Percentiles rank a stretch among this genome's conserved stretches.
Evolutionary conservation across 352 stramenopile genomes (phyloP).

Genomic region (Phytophthora citricola): DNA sequence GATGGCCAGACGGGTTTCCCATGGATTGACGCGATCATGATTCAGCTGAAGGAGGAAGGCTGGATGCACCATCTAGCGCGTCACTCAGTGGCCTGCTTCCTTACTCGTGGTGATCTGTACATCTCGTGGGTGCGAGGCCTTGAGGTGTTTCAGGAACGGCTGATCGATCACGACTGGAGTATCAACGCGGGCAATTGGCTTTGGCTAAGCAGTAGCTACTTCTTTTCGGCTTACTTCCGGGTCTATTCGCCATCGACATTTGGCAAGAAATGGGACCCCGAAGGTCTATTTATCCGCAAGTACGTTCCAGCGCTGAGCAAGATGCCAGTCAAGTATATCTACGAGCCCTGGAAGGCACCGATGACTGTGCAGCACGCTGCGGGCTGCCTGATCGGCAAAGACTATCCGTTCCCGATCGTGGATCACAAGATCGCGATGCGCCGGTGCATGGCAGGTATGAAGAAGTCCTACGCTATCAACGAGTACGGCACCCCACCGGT

Average conservation of each 20-base stretch:
- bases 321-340: constrained; percentile 97
- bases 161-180: constrained; percentile 97
- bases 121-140: constrained; percentile 95
- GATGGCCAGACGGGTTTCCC: constrained; percentile 96
- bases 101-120: constrained; percentile 97
- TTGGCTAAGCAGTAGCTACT: constrained; percentile 95
- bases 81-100: constrained; percentile 98
- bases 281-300: constrained; percentile 93
- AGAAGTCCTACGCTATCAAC: constrained; percentile 84
- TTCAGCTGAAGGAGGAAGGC: constrained; percentile 89
- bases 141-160: constrained; percentile 91
- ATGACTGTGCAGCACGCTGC: constrained; percentile 82
- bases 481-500: constrained; percentile 36
- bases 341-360: constrained; percentile 97
- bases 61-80: constrained; percentile 92
- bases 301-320: constrained; percentile 92
- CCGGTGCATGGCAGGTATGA: constrained; percentile 92
- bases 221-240: constrained; percentile 98
- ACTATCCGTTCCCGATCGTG: constrained; percentile 97
- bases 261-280: constrained; percentile 96
- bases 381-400: constrained; percentile 89
- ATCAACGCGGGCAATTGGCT: constrained; percentile 99
- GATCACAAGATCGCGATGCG: constrained; percentile 93
- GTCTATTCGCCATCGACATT: constrained; percentile 96
- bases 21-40: constrained; percentile 99